Conservation (phyloP, 768 basidiomycete species). For the Termitomyces sp. region DNA sequence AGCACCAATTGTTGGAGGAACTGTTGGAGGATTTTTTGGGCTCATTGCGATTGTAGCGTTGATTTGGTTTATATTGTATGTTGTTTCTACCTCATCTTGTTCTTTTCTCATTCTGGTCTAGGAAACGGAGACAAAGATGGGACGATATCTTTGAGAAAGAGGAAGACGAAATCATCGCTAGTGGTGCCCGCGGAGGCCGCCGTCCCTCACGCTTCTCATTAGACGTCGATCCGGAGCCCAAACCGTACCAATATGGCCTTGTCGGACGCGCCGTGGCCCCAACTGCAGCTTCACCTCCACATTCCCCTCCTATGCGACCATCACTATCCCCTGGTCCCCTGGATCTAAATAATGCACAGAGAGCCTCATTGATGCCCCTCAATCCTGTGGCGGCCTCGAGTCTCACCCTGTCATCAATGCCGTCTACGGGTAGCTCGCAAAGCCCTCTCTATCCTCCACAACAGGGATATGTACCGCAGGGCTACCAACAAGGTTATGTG, state of each 20-base stretch:
- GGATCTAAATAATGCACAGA: conserved; percentile 15
- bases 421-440: conserved; percentile 41
- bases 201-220: conserved; percentile 26
- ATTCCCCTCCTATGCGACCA: conserved; percentile 27
- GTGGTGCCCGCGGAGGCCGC: conserved; percentile 10
- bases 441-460: conserved; percentile 26
- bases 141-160: conserved; percentile 52
- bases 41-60: conserved; percentile 39
- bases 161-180: conserved; percentile 22
- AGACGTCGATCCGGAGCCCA: conserved; percentile 37
- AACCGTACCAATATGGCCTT: conserved; percentile 62
- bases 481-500: not conserved
- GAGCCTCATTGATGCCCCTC: conserved; percentile 25
- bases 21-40: conserved; percentile 52
- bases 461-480: conserved; percentile 9
- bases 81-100: conserved; percentile 5
- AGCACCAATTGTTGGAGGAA: conserved; percentile 51
- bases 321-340: conserved; percentile 8
- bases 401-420: conserved; percentile 32
- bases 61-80: conserved; percentile 52
- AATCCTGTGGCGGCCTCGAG: conserved; percentile 20
- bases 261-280: conserved; percentile 43
- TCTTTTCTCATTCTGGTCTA: conserved; percentile 19
- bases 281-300: conserved; percentile 31
- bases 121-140: conserved; percentile 45